A percentile compares a stretch with the other conserved stretches of the same genome.
phyloP scores from a whole-genome alignment of 139 green algal species.

The Haematococcus sp. region DNA sequence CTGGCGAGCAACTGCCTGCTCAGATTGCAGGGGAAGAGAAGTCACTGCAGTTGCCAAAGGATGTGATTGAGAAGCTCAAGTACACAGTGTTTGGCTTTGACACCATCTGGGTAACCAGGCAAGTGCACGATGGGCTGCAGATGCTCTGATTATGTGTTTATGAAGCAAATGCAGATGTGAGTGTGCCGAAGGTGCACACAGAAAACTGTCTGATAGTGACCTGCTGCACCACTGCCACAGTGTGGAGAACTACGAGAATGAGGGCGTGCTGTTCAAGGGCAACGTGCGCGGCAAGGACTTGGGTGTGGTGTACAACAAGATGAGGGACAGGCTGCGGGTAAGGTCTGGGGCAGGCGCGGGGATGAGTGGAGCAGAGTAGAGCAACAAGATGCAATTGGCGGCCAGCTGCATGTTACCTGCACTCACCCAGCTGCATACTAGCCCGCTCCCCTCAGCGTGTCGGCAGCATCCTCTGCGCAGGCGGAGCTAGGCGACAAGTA shows the following conservation, averaged over 20 bases:
- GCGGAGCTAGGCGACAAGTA: constrained; percentile 60
- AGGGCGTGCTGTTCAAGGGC: constrained; percentile 79
- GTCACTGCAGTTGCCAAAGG: constrained; percentile 49
- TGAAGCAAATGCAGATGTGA: too few species aligned
- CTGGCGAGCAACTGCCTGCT: background rate
- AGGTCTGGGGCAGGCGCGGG: constrained; percentile 6
- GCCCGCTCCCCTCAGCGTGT: too few species aligned
- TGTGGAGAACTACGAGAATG: constrained; percentile 65
- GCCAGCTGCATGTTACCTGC: too few species aligned
- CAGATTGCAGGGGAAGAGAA: background rate
- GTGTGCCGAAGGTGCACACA: too few species aligned
- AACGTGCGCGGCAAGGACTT: constrained; percentile 76
- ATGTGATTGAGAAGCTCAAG: constrained; percentile 70
- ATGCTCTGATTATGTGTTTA: too few species aligned
- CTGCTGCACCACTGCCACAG: too few species aligned
- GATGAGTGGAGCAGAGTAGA: background rate
- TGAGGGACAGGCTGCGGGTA: constrained; percentile 24
- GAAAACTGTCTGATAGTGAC: too few species aligned
- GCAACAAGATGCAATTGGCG: too few species aligned
- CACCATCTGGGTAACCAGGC: constrained; percentile 82
- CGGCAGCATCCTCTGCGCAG: too few species aligned
- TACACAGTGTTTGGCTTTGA: constrained; percentile 80
- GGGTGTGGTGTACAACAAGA: constrained; percentile 48
- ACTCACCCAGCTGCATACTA: too few species aligned
- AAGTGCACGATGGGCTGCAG: background rate